Evolutionary conservation across 345 rosid species (phyloP).

Genomic region (Acer negundo): DNA sequence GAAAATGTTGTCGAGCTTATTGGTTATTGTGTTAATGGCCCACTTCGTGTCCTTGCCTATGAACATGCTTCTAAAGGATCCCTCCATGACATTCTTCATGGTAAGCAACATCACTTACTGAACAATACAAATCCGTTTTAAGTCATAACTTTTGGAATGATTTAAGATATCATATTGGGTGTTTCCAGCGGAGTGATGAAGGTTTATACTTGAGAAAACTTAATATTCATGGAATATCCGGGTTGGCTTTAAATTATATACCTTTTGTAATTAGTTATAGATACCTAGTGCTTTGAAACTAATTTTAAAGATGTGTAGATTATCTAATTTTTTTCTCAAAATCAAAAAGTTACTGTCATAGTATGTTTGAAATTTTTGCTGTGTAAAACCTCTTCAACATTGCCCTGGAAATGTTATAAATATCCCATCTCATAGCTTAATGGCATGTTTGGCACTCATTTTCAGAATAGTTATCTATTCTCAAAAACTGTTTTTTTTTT

Average conservation of each 20-base stretch:
- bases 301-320: too few relatives aligned
- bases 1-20: constrained; percentile 80
- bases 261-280: too few relatives aligned
- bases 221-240: not conserved
- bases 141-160: not conserved
- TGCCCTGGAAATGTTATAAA: too few relatives aligned
- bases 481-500: not conserved
- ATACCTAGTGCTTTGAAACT: too few relatives aligned
- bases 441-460: too few relatives aligned
- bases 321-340: too few relatives aligned
- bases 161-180: not conserved
- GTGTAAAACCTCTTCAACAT: too few relatives aligned
- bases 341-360: too few relatives aligned
- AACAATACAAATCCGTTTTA: not conserved
- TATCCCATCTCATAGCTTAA: too few relatives aligned
- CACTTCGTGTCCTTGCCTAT: constrained; percentile 79
- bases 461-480: too few relatives aligned
- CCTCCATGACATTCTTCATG: constrained; percentile 92
- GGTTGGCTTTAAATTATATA: not conserved
- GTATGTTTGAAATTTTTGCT: too few relatives aligned
- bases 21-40: constrained; percentile 83
- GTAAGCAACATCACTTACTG: constrained; percentile 32
- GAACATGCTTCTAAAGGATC: constrained; percentile 93
- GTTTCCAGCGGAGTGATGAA: not conserved
- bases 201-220: not conserved